Conservation (phyloP, 768 basidiomycete genomes). For the Tulasnella sp. region DNA sequence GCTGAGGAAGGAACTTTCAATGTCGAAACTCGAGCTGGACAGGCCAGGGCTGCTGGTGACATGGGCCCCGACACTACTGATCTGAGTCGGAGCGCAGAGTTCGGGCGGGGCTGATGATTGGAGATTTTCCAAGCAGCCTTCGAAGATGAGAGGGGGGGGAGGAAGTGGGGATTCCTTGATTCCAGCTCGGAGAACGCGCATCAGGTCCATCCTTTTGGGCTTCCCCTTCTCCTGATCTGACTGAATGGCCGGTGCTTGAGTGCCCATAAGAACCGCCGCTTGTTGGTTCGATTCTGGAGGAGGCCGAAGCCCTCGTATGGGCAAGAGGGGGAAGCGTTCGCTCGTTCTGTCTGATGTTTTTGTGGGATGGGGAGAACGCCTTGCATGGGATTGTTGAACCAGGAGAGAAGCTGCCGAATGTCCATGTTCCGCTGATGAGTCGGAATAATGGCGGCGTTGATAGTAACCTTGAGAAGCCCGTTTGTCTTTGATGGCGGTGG, state of each 20-base stretch:
- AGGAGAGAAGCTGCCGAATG: neutral
- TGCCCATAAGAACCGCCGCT: neutral
- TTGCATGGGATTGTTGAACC: neutral
- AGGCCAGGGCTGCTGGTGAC: neutral
- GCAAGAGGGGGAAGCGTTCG: neutral
- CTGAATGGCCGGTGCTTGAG: neutral
- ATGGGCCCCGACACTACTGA: neutral
- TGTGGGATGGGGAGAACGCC: neutral
- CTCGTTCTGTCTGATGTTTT: slow-evolving; percentile 1
- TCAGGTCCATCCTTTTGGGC: neutral
- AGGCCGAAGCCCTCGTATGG: neutral
- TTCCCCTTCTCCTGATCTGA: neutral
- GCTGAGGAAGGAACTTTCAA: neutral
- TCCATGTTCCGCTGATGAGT: neutral
- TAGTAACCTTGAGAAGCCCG: neutral
- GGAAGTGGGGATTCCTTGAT: neutral
- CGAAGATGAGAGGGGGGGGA: neutral
- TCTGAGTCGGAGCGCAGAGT: neutral
- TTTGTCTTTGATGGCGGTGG: neutral
- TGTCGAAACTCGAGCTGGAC: neutral
- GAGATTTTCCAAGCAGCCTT: neutral
- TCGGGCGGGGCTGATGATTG: neutral
- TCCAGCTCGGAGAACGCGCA: neutral
- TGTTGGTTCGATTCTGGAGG: no score
- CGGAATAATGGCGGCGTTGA: neutral